These are phyloP conservation scores for Nothophytophthora sp. DNA, from an alignment of 352 stramenopile genomes.

Conservation along the genomic window DNA sequence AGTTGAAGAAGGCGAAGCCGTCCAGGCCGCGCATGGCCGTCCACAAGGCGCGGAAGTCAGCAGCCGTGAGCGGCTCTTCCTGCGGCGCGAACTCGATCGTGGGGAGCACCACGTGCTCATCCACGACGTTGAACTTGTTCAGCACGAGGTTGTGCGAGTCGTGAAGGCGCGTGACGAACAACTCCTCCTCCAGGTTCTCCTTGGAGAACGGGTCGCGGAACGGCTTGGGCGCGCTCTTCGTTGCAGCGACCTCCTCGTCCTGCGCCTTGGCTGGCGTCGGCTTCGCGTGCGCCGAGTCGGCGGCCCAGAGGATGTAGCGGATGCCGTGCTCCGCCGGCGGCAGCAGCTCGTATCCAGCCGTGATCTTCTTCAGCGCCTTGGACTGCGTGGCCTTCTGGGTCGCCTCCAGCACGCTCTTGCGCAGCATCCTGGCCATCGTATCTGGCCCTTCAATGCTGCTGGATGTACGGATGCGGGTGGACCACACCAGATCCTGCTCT, in stretches of 20 bases:
- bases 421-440: constrained; percentile 41
- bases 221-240: constrained; percentile 12
- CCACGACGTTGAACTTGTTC: constrained; percentile 83
- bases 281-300: constrained; percentile 39
- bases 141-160: constrained; percentile 80
- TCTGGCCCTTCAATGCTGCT: too few relatives aligned
- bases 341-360: constrained; percentile 53
- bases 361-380: constrained; percentile 66
- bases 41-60: constrained; percentile 73
- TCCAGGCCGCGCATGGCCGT: constrained; percentile 70
- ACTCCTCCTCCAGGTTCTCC: constrained; percentile 67
- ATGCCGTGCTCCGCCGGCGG: constrained; percentile 33
- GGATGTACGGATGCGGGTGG: too few relatives aligned
- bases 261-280: constrained; percentile 20
- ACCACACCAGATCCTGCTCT: neutral
- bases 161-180: constrained; percentile 66
- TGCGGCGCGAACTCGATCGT: constrained; percentile 76
- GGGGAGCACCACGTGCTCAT: constrained; percentile 78
- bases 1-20: constrained; percentile 87
- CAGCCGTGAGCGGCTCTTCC: constrained; percentile 44
- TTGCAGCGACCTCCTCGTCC: neutral
- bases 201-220: constrained; percentile 78
- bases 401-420: constrained; percentile 62
- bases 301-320: constrained; percentile 61
- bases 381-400: constrained; percentile 56